Base-by-base conservation (phyloP, 1,284 basidiomycete genomes). In the Phylloporus sp. region DNA sequence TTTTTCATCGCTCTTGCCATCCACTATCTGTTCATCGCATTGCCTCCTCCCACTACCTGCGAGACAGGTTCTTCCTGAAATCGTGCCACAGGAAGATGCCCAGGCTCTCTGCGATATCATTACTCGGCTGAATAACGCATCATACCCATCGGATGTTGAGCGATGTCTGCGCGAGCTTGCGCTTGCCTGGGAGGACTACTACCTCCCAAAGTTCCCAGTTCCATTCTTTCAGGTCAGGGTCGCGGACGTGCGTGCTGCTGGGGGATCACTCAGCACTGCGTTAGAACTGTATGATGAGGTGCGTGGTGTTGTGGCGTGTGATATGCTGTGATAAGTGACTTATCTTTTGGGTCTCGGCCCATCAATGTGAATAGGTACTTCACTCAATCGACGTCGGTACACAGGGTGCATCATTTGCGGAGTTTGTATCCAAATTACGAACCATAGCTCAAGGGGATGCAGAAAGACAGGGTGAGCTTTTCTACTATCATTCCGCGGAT, bases 141-240 rank as follows among this genome's bases (percentile, higher is more conserved):
- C 68, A 0, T 60, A 56, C 15, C 69, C 60, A 41, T 66, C 35
- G 1, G 75, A 76, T 4, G 32, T 74, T 25, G 72, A 71, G 17
- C 77, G 75, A 32, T 62, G 49, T 59, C 59, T 80, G 32, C 75
- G 77, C 47, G 59, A 73, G 23, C 69, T 80, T 14, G 77, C 77
- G 0, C 72, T 80, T 20, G 65, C 70, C 11, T 78, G 77, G 77
- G 77, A 78, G 39, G 77, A 78, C 58, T 75, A 80, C 61, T 78
- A 70, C 49, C 77, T 78, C 20, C 77, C 78, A 25, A 78, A 74
- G 43, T 78, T 67, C 41, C 77, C 78, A 4, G 37, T 80, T n/a
- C 79, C 77, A 1, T 78, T 78, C 43, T 78, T 78, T 6, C 75
- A 77, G 43, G 79, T 78, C 58, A 71, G 77, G 29, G 77, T 78